Base-by-base conservation (phyloP, 208 protist genomes). In the Leishmania arabica region DNA sequence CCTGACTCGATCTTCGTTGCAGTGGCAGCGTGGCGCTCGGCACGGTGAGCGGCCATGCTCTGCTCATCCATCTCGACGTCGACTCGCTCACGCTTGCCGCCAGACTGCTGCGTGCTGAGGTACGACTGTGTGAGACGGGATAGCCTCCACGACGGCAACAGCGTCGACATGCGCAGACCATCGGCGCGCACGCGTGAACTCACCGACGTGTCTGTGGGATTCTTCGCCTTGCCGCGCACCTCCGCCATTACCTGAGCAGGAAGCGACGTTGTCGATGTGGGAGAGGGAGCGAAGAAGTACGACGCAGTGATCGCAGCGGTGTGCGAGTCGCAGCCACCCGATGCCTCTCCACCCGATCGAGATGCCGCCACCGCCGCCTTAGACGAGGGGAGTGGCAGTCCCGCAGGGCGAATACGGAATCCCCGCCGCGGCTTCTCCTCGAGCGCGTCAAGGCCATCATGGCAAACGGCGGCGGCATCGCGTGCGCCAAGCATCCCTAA, bases 401-500 rank as follows among this genome's bases (percentile, higher is more conserved):
- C 13, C 2, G 70, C 66, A 54, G 71, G 34, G 42, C 64, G 56
- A 40, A 85, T 73, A 64, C 72, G 77, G 45, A 81, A 85, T 17
- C 77, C 77, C 40, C 45, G 76, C 19, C 62, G 60, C 34, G 51
- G 56, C 34, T 24, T 31, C n/a, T 66, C 42, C 15, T 40, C 65
- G 3, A 85, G 70, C 7, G 60, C 40, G 21, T 85, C 82, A 27
- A 82, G 69, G 21, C 81, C 81, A 47, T 54, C 76, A 6, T 19
- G 42, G 27, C 54, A 40, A 27, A 11, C 17, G 24, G 31, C 58
- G 31, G 51, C 51, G 51, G 27, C 17, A 40, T 76, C 72, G 51
- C 72, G 51, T 49, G 72, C 34, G 51, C 31, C 51, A 8, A n/a
- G 31, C 72, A 76, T 15, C 49, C 2, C 72, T 6, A 21, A 54